A percentile compares a stretch with the other conserved stretches of the same genome.
phyloP scores from a whole-genome alignment of 805 yeast genomes.

The Lachancea sp. region DNA sequence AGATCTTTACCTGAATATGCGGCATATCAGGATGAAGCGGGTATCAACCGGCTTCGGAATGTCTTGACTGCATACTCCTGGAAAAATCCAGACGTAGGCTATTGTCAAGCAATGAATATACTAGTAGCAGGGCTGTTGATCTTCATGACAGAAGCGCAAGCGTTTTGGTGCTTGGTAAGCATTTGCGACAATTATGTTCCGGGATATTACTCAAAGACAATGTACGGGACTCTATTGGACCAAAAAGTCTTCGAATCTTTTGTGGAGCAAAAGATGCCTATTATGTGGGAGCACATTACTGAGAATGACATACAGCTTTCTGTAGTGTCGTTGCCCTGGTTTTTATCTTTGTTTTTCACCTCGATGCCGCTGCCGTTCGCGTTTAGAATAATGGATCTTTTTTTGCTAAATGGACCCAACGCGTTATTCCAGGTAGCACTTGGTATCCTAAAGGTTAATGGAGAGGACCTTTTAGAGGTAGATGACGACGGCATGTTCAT shows the following conservation, averaged over 20 bases:
- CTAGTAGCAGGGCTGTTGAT: constrained; percentile 73
- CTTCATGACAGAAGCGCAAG: constrained; percentile 94
- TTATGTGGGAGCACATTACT: constrained; percentile 74
- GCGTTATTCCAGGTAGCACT: constrained; percentile 88
- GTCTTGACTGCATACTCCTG: constrained; percentile 93
- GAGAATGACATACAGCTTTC: constrained; percentile 83
- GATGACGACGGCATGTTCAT: constrained; percentile 92
- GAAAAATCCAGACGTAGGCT: constrained; percentile 95
- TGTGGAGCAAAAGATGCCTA: constrained; percentile 84
- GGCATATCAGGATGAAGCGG: constrained; percentile 83
- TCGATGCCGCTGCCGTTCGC: constrained; percentile 95
- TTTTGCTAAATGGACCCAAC: constrained; percentile 83
- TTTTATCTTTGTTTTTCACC: constrained; percentile 78
- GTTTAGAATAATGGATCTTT: constrained; percentile 81
- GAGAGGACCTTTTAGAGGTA: constrained; percentile 69
- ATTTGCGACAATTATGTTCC: constrained; percentile 84
- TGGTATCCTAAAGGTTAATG: constrained; percentile 83
- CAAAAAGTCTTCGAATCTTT: constrained; percentile 89
- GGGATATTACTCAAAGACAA: constrained; percentile 92
- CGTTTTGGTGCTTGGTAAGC: constrained; percentile 82
- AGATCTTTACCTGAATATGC: constrained; percentile 93
- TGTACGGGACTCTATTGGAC: constrained; percentile 94
- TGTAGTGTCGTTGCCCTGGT: constrained; percentile 95
- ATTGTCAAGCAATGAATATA: constrained; percentile 98
- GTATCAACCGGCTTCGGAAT: constrained; percentile 75